Base-by-base conservation (phyloP, 1,284 basidiomycete species). In the Leucoagaricus sp. region DNA sequence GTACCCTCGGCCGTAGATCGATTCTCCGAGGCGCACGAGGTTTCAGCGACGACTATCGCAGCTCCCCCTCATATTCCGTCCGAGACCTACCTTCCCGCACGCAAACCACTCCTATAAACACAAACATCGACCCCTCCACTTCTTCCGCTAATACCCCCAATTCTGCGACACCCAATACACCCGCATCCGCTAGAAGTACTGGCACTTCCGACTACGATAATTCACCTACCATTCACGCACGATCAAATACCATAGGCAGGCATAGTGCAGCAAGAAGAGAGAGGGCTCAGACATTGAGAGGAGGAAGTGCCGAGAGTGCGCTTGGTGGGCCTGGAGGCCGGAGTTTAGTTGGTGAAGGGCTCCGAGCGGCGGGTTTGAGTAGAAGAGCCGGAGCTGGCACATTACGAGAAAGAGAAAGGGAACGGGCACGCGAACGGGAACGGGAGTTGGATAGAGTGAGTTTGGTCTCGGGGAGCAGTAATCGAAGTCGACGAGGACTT, bases 361-460 rank as follows among this genome's bases (percentile, higher is more conserved):
- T 91, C 53, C 78, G 84, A 53, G 87, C 88, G 2, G 88, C 89
- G 1, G 90, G 89, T 5, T 73, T 91, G 56, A 80, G 66, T 12
- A 49, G 59, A 46, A 55, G 59, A 44, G 57, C 49, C 45, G 58
- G 49, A 28, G 50, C 36, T 17, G 50, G 46, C 17, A 44, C 42
- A 3, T n/a, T 21, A 13, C 46, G 46, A 25, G 42, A 34, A 12
- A 34, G 38, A 12, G 49, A 49, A 25, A 15, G 50, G 8, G 41
- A 34, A n/a, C n/a, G 19, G 45, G 55, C 40, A 12, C 28, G 46
- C 7, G 44, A 45, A 45, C 44, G 34, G 2, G 49, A 50, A 28
- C 7, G 49, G n/a, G 49, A 51, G 17, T 13, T 52, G 26, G 50
- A 52, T 31, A 17, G 50, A 8, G n/a, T 31, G 26, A 44, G 40